These are phyloP conservation scores for Volutella citrinella DNA, from an alignment of 2,329 filamentous ascomycete species.

Conservation along the genomic window DNA sequence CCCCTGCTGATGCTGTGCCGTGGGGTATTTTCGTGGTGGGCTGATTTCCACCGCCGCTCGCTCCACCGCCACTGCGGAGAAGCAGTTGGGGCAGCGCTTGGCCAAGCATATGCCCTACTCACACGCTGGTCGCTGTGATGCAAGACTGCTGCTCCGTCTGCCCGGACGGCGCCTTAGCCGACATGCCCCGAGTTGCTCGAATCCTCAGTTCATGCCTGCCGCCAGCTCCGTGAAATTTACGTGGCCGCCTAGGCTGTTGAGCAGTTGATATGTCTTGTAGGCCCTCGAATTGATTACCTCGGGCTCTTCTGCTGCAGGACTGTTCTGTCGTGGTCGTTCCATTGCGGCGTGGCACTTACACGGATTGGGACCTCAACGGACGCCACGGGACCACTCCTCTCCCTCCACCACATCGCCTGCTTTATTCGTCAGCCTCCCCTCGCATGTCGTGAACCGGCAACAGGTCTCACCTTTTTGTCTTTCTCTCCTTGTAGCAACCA, in stretches of 20 bases:
- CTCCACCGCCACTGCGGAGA: constrained; percentile 9
- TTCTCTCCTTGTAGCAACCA: too few species aligned
- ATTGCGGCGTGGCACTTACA: too few species aligned
- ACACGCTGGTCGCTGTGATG: too few species aligned
- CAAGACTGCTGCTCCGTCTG: constrained; percentile 15
- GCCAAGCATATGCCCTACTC: neutral
- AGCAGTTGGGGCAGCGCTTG: constrained; percentile 4
- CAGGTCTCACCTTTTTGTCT: too few species aligned
- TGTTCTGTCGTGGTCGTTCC: too few species aligned
- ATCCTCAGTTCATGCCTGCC: constrained; percentile 6
- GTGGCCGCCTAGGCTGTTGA: neutral
- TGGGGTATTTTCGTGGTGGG: constrained; percentile 5
- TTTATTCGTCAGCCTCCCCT: neutral
- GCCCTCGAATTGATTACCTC: neutral
- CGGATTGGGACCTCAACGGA: too few species aligned
- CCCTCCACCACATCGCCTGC: too few species aligned
- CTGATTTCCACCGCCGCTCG: constrained; percentile 8
- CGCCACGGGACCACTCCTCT: too few species aligned
- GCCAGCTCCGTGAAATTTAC: constrained; percentile 7
- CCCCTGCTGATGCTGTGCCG: too few species aligned
- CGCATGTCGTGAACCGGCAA: neutral
- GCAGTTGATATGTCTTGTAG: constrained; percentile 1
- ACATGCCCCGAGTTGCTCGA: constrained; percentile 10
- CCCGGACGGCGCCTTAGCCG: constrained; percentile 11
- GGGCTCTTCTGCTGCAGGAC: neutral